Base-by-base conservation (phyloP, 2,329 filamentous ascomycete genomes). In the Penicillium sumatraense region DNA sequence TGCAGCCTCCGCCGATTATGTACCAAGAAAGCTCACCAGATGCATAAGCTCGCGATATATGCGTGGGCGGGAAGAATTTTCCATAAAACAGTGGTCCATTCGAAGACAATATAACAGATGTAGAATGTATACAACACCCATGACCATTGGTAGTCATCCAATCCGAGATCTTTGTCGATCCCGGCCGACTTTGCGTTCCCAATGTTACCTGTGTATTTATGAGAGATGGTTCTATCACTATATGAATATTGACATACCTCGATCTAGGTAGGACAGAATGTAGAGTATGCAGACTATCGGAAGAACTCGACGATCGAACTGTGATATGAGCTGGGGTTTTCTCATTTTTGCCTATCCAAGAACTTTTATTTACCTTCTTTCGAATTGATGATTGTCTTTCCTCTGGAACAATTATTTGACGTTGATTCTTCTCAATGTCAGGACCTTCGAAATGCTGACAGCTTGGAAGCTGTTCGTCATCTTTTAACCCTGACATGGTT, bases 41-140 rank as follows among this genome's bases (percentile, higher is more conserved):
- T 57, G 26, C 61, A 68, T 3, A 66, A 38, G 2, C 40, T 21
- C 5, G 62, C 57, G 14, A 67, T 36, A 33, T 66, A 67, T 11
- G 53, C 53, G 33, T 68, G 65, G 2, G 66, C 65, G 3, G 66
- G 63, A 8, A 68, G 44, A 10, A 67, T 53, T 24, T 66, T 67
- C 63, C 66, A 68, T 6, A 66, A 26, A 2, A 68, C 52, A 1
- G 62, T 64, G 1, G 62, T 61, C 66, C 66, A 68, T 23, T 67
- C 65, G 14, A 68, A 67, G 18, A 63, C 4, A 20, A 66, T 63
- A 20, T 67, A 68, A 33, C 53, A 63, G 14, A 67, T 65, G 35
- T 68, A 67, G 18, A 68, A 67, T 0, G 62, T 54, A 38, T 64
- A 60, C n/a, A 68, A 40, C 0, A 67, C 59, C 66, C 65, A 68